These are phyloP conservation scores for Gossypium lobatum DNA, from an alignment of 441 rosid species.

Conservation along the genomic window DNA sequence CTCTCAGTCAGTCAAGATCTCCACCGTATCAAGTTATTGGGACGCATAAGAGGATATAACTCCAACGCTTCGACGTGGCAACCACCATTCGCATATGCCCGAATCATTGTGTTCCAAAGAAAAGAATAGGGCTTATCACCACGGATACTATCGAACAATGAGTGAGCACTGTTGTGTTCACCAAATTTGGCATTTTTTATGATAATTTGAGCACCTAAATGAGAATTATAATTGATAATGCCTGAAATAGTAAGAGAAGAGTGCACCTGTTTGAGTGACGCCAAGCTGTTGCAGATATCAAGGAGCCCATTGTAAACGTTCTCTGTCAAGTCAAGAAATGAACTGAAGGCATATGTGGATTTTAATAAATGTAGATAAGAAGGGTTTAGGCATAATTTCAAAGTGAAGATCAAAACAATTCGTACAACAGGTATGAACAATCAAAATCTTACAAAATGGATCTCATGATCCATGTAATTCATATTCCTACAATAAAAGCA, in stretches of 20 bases:
- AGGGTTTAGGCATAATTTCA: slow-evolving; percentile 19
- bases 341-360: slow-evolving; percentile 14
- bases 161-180: slow-evolving; percentile 21
- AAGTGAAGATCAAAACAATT: neutral
- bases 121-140: slow-evolving; percentile 29
- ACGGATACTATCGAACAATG: slow-evolving; percentile 28
- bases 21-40: slow-evolving; percentile 20
- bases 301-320: slow-evolving; percentile 24
- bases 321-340: slow-evolving; percentile 24
- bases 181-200: slow-evolving; percentile 36
- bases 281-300: slow-evolving; percentile 24
- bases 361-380: neutral
- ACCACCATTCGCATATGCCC: slow-evolving; percentile 38
- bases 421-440: neutral
- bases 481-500: neutral
- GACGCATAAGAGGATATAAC: slow-evolving; percentile 36
- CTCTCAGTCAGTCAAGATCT: too few species aligned
- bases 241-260: slow-evolving; percentile 30
- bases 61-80: slow-evolving; percentile 30
- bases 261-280: slow-evolving; percentile 36
- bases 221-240: slow-evolving; percentile 26
- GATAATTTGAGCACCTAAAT: slow-evolving; percentile 36
- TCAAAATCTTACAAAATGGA: neutral
- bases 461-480: neutral
- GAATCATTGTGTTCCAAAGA: slow-evolving; percentile 47